Evolutionary conservation across 371 early-diverging fungal genomes (phyloP), one percentile per base, ranked within the genome.

Genomic region (Lichtheimia hyalospora): DNA sequence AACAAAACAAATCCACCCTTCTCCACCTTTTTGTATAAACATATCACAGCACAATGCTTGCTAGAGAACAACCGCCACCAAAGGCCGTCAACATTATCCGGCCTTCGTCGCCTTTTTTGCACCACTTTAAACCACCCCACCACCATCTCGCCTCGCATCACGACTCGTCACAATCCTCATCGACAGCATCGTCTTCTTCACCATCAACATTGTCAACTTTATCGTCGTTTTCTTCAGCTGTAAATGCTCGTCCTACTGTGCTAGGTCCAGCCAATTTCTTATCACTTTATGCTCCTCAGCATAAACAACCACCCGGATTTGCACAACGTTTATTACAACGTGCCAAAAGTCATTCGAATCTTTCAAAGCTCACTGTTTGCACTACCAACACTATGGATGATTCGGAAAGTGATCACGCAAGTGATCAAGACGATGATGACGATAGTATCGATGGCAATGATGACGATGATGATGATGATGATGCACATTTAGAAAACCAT

Each of bases 71-170:
- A 27, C 57, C 46, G 44, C 60, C 65, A 24, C 65, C 65, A n/a
- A 64, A 64, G 57, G 65, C 65, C 34, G 60, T 64, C 57, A 64
- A 64, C 51, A 64, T 64, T 52, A 60, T 68, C 51, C 63, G 68
- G 24, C 68, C 68, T 49, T 63, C 63, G 27, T 60, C 63, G 40
- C 63, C 63, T 44, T 57, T 63, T 48, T 50, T 66, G 27, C 57
- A 66, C 27, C 56, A 58, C 27, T 61, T 66, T n/a, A 66, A 62
- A 54, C 53, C 58, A 25, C 58, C 62, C n/a, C 61, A 53, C 52
- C 54, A 46, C 48, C 61, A 25, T 55, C 56, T 55, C 20, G 14
- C 43, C 24, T n/a, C 13, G 15, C n/a, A 40, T 20, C 49, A 25
- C 18, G 20, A 40, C 54, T 16, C 41, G 40, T 46, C 23, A 5